Base-by-base conservation (phyloP, 176 grass and related monocot species). In the Areca catechu region DNA sequence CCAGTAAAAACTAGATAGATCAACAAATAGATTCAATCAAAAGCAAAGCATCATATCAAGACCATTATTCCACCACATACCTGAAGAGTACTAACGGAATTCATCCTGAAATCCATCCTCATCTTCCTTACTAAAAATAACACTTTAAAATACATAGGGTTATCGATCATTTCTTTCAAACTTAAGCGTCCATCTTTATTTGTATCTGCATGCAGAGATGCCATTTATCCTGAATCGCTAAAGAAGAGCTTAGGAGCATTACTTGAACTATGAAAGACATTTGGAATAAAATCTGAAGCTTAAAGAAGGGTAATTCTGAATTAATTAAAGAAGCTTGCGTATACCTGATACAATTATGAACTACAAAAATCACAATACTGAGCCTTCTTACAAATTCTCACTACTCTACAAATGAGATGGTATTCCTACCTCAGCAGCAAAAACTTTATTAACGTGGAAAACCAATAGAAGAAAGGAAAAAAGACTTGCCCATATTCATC, bases 161-260 rank as follows among this genome's bases (percentile, higher is more conserved):
- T 89, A 21, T 92, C 94, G 48, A 93, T 74, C 94, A 89, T 93
- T 67, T 98, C 94, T 62, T 78, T 67, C 84, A 89, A 76, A 71
- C 73, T 93, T 60, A 93, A 61, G 1, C 73, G 57, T 29, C 81
- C 88, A 76, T 98, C 88, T 72, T 86, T 92, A 58, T 98, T 59
- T 24, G 51, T 64, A 67, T 98, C 94, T 30, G 94, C 88, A 88
- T 98, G 78, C 50, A 68, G 12, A 19, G 16, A 14, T 43, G 34
- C 10, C 10, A 43, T 7, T 43, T 12, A 43, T 43, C 27, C 54
- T 54, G 20, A 58, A 28, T 22, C 5, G 17, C 23, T 10, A 23
- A 54, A 7, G 10, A 43, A 34, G 4, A 54, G n/a, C 19, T n/a
- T 19, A 61, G 25, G 1, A 12, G 16, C 29, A 29, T 7, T 59